phyloP scores from a whole-genome alignment of 768 basidiomycete genomes.

The Leccinum variicolor region DNA sequence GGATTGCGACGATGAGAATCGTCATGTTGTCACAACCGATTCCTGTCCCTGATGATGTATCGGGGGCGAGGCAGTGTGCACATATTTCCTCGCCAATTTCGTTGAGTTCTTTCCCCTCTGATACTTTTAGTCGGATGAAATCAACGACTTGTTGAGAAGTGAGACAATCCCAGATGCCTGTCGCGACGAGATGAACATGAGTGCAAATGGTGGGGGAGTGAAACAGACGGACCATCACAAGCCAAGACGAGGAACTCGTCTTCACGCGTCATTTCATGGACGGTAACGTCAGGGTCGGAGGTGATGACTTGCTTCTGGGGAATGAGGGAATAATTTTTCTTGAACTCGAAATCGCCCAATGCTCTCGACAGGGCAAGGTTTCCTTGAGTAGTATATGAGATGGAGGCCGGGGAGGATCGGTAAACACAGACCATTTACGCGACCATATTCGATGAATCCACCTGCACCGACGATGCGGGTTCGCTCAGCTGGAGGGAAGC shows the following conservation, averaged over 20 bases:
- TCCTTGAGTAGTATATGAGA: conserved; percentile 45
- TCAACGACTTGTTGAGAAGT: conserved; percentile 91
- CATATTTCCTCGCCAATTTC: conserved; percentile 90
- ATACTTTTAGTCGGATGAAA: conserved; percentile 77
- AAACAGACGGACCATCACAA: conserved; percentile 75
- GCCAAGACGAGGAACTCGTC: conserved; percentile 97
- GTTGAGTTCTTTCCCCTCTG: conserved; percentile 71
- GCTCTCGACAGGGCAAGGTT: conserved; percentile 95
- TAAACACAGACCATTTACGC: conserved; percentile 80
- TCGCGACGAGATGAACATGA: conserved; percentile 3
- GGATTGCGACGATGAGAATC: conserved; percentile 81
- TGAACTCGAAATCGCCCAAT: conserved; percentile 97
- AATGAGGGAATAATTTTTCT: conserved; percentile 78
- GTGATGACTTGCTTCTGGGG: conserved; percentile 96
- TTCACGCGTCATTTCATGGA: conserved; percentile 77
- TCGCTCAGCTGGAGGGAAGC: conserved; percentile 60
- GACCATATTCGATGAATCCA: conserved; percentile 93
- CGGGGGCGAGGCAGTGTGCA: conserved; percentile 91
- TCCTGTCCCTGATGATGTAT: conserved; percentile 84
- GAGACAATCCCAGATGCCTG: conserved; percentile 98
- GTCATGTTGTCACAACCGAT: conserved; percentile 99
- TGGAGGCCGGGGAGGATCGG: not conserved
- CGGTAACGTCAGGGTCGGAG: conserved; percentile 85
- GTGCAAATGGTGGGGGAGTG: not conserved
- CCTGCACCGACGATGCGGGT: conserved; percentile 86